These are phyloP conservation scores for Rhynchosporium graminicola DNA, from an alignment of 2,329 filamentous ascomycete genomes.

Conservation along the genomic window DNA sequence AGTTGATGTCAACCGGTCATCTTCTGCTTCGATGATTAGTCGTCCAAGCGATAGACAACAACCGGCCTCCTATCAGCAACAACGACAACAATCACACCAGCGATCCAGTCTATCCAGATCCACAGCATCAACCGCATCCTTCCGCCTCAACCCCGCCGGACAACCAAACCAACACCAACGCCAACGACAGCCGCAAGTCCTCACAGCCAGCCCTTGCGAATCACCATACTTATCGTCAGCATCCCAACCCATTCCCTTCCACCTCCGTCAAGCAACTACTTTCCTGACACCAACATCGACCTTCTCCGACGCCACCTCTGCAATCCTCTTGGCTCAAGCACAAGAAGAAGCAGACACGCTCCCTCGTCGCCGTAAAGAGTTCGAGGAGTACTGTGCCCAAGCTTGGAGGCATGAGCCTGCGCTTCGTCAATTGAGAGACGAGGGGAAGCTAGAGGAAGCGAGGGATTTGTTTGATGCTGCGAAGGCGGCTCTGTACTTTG, in stretches of 20 bases:
- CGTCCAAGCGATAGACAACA: conserved; percentile 1
- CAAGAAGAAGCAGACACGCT: background rate
- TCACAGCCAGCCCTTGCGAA: no score
- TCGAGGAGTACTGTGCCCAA: background rate
- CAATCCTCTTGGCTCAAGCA: background rate
- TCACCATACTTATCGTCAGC: no score
- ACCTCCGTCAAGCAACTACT: background rate
- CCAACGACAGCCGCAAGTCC: background rate
- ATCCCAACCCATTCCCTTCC: background rate
- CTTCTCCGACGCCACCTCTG: background rate
- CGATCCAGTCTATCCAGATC: no score
- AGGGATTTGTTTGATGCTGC: background rate
- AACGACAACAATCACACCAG: no score
- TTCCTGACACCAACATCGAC: background rate
- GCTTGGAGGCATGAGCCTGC: background rate
- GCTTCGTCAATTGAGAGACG: background rate
- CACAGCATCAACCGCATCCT: background rate
- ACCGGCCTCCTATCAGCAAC: background rate
- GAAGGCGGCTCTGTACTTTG: background rate
- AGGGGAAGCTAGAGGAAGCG: background rate
- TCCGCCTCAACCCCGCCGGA: background rate
- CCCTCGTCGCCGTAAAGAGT: background rate
- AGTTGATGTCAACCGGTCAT: background rate
- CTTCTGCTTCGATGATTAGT: background rate
- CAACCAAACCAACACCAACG: background rate